Percentiles rank a stretch among this genome's conserved stretches.
These are phyloP conservation scores for Plasmodium sp. DNA, from an alignment of 169 alveolate species.

Conservation along the genomic window DNA sequence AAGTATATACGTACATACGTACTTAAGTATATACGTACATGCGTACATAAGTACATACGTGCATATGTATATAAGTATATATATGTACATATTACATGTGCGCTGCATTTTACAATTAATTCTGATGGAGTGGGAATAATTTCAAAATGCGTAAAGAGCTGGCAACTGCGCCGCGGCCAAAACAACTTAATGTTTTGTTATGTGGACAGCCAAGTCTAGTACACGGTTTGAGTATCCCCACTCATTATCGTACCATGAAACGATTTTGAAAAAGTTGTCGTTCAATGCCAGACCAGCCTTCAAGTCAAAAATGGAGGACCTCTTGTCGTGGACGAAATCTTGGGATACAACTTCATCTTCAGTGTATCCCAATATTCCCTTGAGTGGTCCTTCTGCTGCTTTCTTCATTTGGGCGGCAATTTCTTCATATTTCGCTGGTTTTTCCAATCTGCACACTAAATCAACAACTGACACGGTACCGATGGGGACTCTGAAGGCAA, in stretches of 20 bases:
- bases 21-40: not conserved
- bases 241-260: constrained; percentile 99
- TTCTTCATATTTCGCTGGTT: constrained; percentile 96
- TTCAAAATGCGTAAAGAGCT: not conserved
- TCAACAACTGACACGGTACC: constrained; percentile 99
- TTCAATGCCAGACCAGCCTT: constrained; percentile 98
- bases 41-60: not conserved
- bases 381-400: constrained; percentile 95
- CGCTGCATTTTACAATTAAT: not conserved
- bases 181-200: constrained; percentile 37
- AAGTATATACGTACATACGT: not conserved
- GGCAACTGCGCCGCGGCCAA: not conserved
- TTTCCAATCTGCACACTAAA: constrained; percentile 95
- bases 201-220: constrained; percentile 92
- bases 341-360: constrained; percentile 98
- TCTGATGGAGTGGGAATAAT: not conserved
- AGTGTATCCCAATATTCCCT: constrained; percentile 97
- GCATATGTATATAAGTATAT: not conserved
- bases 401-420: constrained; percentile 94
- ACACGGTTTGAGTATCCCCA: constrained; percentile 99
- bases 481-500: constrained; percentile 99
- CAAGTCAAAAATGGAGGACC: constrained; percentile 96
- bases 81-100: not conserved
- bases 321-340: constrained; percentile 95
- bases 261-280: constrained; percentile 97